Evolutionary conservation across 768 basidiomycete species (phyloP).

Genomic region (Cystofilobasidium capitatum): DNA sequence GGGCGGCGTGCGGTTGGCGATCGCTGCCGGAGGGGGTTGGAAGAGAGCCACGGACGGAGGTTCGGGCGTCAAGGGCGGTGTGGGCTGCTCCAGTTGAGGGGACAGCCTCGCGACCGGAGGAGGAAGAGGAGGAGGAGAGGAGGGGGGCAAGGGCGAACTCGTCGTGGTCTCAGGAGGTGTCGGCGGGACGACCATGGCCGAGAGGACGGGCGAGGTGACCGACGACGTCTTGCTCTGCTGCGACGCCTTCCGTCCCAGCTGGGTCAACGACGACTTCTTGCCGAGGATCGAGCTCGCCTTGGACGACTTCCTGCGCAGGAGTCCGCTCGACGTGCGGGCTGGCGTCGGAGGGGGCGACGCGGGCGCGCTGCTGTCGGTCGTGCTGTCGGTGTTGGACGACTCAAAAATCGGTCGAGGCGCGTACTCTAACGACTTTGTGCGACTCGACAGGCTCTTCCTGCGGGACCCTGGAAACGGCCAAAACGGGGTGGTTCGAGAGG

Average conservation of each 20-base stretch:
- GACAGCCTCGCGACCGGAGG: neutral
- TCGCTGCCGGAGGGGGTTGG: neutral
- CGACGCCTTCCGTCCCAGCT: neutral
- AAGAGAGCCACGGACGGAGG: neutral
- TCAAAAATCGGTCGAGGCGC: neutral
- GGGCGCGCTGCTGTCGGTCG: neutral
- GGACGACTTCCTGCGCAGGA: neutral
- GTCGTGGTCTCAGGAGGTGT: neutral
- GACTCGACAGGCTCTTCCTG: neutral
- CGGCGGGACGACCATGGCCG: neutral
- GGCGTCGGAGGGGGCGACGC: neutral
- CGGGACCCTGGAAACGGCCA: constrained; percentile 1
- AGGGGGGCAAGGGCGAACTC: neutral
- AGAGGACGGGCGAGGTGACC: neutral
- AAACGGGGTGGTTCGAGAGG: neutral
- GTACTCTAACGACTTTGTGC: neutral
- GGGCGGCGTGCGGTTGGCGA: neutral
- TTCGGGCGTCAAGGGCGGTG: neutral
- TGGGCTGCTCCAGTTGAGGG: neutral
- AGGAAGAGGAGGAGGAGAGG: too few relatives aligned
- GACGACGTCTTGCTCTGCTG: neutral
- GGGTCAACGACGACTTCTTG: neutral
- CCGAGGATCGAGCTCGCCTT: neutral
- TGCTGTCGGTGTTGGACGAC: neutral
- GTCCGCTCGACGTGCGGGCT: neutral